These are phyloP conservation scores for Microsporum canis DNA, from an alignment of 2,329 filamentous ascomycete genomes.

Conservation along the genomic window DNA sequence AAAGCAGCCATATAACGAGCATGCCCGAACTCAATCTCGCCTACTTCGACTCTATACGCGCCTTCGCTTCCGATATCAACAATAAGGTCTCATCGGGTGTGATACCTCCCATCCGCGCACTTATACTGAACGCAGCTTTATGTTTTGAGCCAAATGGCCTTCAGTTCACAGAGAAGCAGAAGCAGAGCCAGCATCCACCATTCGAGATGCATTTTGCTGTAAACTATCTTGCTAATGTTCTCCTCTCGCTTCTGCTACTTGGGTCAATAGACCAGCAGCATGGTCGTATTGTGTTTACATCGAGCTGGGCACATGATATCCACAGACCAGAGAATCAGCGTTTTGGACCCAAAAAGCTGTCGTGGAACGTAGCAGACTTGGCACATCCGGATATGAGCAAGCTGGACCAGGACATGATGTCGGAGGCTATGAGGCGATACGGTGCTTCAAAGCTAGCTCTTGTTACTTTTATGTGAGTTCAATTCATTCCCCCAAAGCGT, in stretches of 20 bases:
- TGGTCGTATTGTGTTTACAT: background rate
- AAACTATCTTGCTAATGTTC: background rate
- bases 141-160: background rate
- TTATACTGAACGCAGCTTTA: background rate
- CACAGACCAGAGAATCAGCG: background rate
- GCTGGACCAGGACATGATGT: background rate
- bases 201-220: background rate
- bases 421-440: background rate
- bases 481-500: background rate
- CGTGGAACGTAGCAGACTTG: background rate
- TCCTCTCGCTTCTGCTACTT: background rate
- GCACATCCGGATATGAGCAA: constrained; percentile 1
- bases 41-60: background rate
- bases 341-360: background rate
- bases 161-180: background rate
- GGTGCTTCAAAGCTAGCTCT: constrained; percentile 1
- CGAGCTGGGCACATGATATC: background rate
- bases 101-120: background rate
- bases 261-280: background rate
- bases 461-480: constrained; percentile 1
- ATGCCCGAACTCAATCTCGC: background rate
- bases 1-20: background rate
- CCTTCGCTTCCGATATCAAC: background rate
- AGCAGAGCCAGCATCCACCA: background rate
- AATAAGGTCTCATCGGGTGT: background rate